A percentile compares a stretch with the other conserved stretches of the same genome.
Evolutionary conservation across 2,329 filamentous ascomycete species (phyloP).

Genomic region (Cladosporium sp.): DNA sequence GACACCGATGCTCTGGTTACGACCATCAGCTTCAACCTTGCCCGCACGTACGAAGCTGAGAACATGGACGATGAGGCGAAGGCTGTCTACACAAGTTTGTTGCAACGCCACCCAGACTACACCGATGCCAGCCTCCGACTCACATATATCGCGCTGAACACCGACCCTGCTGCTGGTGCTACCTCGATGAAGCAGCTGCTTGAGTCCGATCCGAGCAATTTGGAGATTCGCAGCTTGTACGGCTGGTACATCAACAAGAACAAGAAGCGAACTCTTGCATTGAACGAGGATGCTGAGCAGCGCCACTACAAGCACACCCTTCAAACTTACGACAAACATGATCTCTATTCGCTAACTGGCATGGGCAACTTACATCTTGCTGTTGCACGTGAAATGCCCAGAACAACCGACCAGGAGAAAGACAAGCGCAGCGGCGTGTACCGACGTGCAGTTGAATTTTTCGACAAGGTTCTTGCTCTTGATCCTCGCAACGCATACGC

Average conservation of each 20-base stretch:
- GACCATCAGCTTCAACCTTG: conserved; percentile 95
- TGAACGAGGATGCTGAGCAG: conserved; percentile 86
- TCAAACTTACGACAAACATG: conserved; percentile 92
- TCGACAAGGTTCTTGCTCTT: conserved; percentile 93
- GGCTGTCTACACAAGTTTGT: conserved; percentile 79
- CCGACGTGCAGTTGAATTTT: conserved; percentile 92
- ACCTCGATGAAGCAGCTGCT: conserved; percentile 83
- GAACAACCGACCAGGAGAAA: conserved; percentile 83
- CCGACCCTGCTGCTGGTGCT: conserved; percentile 76
- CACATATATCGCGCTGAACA: conserved; percentile 82
- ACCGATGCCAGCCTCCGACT: conserved; percentile 85
- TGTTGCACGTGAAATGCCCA: conserved; percentile 88
- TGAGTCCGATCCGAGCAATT: conserved; percentile 74
- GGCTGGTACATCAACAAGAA: conserved; percentile 93
- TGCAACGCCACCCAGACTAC: conserved; percentile 81
- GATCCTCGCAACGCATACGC: conserved; percentile 95
- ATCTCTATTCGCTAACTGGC: conserved; percentile 90
- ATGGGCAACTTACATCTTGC: conserved; percentile 95
- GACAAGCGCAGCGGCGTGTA: conserved; percentile 86
- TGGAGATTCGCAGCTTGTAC: conserved; percentile 88
- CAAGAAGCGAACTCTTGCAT: conserved; percentile 74
- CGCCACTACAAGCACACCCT: conserved; percentile 95
- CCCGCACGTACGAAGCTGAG: conserved; percentile 84
- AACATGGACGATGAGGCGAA: conserved; percentile 77
- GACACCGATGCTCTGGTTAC: conserved; percentile 91